Percentiles rank a stretch among this genome's conserved stretches.
phyloP scores from a whole-genome alignment of 2,329 filamentous ascomycete genomes.

The Ophiostoma angusticollis region DNA sequence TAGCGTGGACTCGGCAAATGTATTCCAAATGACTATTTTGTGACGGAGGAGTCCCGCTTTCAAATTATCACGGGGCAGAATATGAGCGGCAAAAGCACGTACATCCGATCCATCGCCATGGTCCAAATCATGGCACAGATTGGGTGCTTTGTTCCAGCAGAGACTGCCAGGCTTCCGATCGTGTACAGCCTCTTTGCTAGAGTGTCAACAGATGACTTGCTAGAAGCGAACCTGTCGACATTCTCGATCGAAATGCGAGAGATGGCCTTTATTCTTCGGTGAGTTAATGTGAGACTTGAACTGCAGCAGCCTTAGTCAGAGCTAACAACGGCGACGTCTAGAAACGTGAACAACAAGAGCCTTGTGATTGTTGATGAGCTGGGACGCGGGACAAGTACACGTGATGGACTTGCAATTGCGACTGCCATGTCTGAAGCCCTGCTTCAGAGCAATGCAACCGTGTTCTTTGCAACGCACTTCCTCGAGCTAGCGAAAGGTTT shows the following conservation, averaged over 20 bases:
- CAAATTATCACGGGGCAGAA: slow-evolving; percentile 94
- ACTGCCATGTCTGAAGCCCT: slow-evolving; percentile 82
- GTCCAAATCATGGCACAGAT: slow-evolving; percentile 90
- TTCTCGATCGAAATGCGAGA: slow-evolving; percentile 95
- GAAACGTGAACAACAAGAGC: slow-evolving; percentile 64
- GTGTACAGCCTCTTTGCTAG: slow-evolving; percentile 76
- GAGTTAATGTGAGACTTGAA: background rate
- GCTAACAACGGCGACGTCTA: too few relatives aligned
- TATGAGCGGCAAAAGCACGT: slow-evolving; percentile 96
- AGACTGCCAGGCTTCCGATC: slow-evolving; percentile 70
- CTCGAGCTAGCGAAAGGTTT: slow-evolving; percentile 67
- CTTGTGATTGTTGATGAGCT: slow-evolving; percentile 85
- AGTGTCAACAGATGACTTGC: slow-evolving; percentile 73
- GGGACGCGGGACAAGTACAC: slow-evolving; percentile 77
- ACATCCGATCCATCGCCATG: slow-evolving; percentile 74
- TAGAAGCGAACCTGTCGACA: slow-evolving; percentile 83
- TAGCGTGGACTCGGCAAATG: slow-evolving; percentile 38
- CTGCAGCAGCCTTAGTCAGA: too few relatives aligned
- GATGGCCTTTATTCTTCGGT: slow-evolving; percentile 78
- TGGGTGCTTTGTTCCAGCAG: slow-evolving; percentile 77
- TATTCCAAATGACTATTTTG: slow-evolving; percentile 83
- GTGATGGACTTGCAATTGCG: slow-evolving; percentile 80
- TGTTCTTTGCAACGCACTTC: slow-evolving; percentile 96
- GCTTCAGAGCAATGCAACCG: slow-evolving; percentile 60
- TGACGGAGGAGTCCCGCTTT: slow-evolving; percentile 66